phyloP scores from a whole-genome alignment of 768 basidiomycete species.

The Pholiota molesta region DNA sequence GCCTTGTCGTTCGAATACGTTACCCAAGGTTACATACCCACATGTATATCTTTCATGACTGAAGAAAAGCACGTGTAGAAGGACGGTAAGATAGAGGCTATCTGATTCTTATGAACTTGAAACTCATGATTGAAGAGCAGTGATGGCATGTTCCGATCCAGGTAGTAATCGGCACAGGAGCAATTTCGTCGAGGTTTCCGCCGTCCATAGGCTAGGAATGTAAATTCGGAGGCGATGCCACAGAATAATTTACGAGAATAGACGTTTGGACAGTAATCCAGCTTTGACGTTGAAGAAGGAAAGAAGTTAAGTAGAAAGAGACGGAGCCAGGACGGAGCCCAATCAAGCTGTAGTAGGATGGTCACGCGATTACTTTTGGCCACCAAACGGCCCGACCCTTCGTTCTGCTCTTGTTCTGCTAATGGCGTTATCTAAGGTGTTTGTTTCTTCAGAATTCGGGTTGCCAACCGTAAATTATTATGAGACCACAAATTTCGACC shows the following conservation, averaged over 20 bases:
- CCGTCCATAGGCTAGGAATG: neutral
- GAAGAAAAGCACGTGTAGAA: conserved; percentile 4
- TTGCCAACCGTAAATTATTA: neutral
- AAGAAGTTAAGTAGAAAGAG: neutral
- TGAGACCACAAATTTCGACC: neutral
- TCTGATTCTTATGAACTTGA: too few relatives aligned
- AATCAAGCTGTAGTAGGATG: neutral
- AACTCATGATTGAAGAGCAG: neutral
- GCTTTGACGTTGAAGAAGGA: neutral
- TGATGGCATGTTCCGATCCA: neutral
- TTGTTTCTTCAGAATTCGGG: neutral
- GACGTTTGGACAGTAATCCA: neutral
- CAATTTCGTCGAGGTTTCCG: neutral
- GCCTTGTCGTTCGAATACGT: conserved; percentile 11
- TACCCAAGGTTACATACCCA: neutral
- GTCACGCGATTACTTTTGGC: neutral
- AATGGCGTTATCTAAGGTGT: too few relatives aligned
- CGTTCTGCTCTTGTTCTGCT: neutral
- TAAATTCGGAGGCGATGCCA: neutral
- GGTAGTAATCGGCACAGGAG: neutral
- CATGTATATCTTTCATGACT: neutral
- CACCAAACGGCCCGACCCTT: neutral
- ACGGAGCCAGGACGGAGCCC: neutral
- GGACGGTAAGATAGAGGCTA: neutral
- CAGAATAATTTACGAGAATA: neutral